phyloP scores from a whole-genome alignment of 768 basidiomycete species.

The Clitopilus hobsonii region DNA sequence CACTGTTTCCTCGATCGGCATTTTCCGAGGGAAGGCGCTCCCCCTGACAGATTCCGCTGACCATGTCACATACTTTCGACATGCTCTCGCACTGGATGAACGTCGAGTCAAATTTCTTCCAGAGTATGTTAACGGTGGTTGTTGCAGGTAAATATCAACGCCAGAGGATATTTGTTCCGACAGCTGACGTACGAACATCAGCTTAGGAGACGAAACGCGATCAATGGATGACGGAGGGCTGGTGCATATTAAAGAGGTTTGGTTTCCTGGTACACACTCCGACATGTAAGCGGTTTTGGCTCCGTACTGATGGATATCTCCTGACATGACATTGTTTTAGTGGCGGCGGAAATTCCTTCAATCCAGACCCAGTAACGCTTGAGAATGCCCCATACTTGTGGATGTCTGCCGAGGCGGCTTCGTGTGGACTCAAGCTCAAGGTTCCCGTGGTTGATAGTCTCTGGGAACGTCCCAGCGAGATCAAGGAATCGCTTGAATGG shows the following conservation, averaged over 20 bases:
- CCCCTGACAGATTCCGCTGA: constrained; percentile 15
- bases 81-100: constrained; percentile 31
- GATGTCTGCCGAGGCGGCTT: constrained; percentile 19
- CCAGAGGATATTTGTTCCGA: background rate
- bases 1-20: constrained; percentile 29
- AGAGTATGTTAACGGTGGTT: constrained; percentile 17
- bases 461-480: background rate
- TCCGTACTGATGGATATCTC: background rate
- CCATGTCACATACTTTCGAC: constrained; percentile 27
- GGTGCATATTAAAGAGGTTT: constrained; percentile 24
- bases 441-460: constrained; percentile 7
- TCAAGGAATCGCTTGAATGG: constrained; percentile 13
- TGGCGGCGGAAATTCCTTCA: constrained; percentile 15
- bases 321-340: background rate
- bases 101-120: constrained; percentile 30
- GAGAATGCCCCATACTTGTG: constrained; percentile 14
- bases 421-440: constrained; percentile 10
- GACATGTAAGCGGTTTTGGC: constrained; percentile 21
- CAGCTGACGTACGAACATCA: too few species aligned
- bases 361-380: constrained; percentile 11
- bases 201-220: background rate
- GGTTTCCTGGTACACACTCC: constrained; percentile 23
- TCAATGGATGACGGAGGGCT: background rate
- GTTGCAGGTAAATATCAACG: background rate
- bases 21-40: constrained; percentile 13